Evolutionary conservation across 2,329 filamentous ascomycete genomes (phyloP).

Genomic region (Fusarium pseudoanthophilum): DNA sequence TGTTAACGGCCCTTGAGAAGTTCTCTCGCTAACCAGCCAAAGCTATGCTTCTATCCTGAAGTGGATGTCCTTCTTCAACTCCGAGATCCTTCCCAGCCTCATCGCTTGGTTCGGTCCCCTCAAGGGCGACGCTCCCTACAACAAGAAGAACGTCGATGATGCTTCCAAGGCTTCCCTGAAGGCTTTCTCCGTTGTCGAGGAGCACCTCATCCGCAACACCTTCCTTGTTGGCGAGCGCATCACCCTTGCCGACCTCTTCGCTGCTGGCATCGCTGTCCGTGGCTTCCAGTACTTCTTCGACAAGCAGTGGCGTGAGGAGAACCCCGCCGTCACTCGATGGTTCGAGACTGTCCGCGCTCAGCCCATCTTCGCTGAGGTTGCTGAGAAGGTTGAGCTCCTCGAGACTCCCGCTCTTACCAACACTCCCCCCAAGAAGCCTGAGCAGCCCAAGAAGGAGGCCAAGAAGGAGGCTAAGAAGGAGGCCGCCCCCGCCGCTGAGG

Average conservation of each 20-base stretch:
- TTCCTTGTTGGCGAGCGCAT: constrained; percentile 98
- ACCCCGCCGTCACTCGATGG: constrained; percentile 93
- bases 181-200: constrained; percentile 79
- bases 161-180: constrained; percentile 74
- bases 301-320: constrained; percentile 83
- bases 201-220: constrained; percentile 91
- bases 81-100: constrained; percentile 79
- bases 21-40: constrained; percentile 37
- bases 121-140: constrained; percentile 84
- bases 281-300: constrained; percentile 96
- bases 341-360: constrained; percentile 94
- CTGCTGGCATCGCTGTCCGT: constrained; percentile 79
- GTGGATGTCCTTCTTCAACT: constrained; percentile 98
- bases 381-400: constrained; percentile 79
- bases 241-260: constrained; percentile 94
- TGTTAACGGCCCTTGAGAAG: background rate
- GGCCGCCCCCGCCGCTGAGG: constrained; percentile 48
- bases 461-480: constrained; percentile 69
- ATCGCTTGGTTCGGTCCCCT: constrained; percentile 89
- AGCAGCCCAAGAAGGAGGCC: constrained; percentile 71
- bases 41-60: constrained; percentile 95
- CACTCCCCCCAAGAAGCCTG: constrained; percentile 80
- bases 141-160: constrained; percentile 97
- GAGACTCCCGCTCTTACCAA: constrained; percentile 82
- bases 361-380: constrained; percentile 86